Evolutionary conservation across 768 basidiomycete genomes (phyloP).

Genomic region (Russula sp.): DNA sequence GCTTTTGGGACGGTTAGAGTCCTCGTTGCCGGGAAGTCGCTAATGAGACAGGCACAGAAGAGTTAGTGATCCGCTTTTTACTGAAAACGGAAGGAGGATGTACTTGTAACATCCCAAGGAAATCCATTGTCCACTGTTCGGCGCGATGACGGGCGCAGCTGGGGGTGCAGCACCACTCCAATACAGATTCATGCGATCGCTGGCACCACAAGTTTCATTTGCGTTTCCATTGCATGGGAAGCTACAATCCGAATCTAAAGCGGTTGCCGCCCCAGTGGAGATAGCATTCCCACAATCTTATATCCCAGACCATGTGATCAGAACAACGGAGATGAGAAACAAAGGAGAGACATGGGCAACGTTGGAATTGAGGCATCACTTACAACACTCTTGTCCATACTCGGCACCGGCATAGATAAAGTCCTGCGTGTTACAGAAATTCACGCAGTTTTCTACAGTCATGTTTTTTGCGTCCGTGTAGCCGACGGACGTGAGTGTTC

Average conservation of each 20-base stretch:
- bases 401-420: constrained; percentile 71
- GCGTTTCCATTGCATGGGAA: constrained; percentile 59
- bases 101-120: constrained; percentile 77
- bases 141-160: constrained; percentile 49
- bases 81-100: constrained; percentile 27
- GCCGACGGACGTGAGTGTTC: constrained; percentile 53
- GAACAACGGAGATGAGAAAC: not conserved
- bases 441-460: constrained; percentile 56
- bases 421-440: constrained; percentile 44
- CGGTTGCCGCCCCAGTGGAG: constrained; percentile 45
- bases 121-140: constrained; percentile 59
- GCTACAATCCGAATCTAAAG: constrained; percentile 54
- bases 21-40: constrained; percentile 39
- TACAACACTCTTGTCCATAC: constrained; percentile 63
- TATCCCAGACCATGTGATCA: constrained; percentile 10
- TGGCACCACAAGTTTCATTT: constrained; percentile 58
- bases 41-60: constrained; percentile 26
- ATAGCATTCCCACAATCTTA: constrained; percentile 64
- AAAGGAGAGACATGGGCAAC: not conserved
- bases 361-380: constrained; percentile 31
- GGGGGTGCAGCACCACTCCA: constrained; percentile 60
- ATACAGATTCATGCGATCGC: constrained; percentile 58
- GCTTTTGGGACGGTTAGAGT: constrained; percentile 36
- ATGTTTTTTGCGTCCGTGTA: constrained; percentile 50
- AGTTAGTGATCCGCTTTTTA: constrained; percentile 14